Evolutionary conservation across 2,329 filamentous ascomycete species (phyloP), one percentile per base, ranked within the genome.

Genomic region (Cercospora canescens): DNA sequence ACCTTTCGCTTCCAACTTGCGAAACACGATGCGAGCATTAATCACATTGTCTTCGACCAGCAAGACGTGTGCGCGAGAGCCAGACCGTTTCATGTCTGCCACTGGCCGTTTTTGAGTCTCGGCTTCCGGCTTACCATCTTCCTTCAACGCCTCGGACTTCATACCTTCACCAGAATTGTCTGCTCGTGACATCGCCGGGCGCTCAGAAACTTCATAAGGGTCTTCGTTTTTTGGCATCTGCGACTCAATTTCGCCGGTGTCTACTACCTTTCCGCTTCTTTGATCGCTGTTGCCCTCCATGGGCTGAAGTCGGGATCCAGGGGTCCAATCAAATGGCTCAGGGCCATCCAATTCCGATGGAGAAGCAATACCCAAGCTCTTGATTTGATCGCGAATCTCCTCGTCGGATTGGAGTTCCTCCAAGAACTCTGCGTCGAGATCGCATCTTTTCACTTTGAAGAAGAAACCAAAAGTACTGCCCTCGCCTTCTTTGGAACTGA

Each of bases 401-500:
- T 65, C 24, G 32, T 67, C 59, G 2, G 59, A 61, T 34, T 66
- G 60, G n/a, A 35, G 52, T 1, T 34, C 60, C 2, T 66, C 59
- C 28, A 45, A 24, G 3, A 52, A 48, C 14, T 61, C 54, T 2
- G 60, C 52, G 14, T 66, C 58, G 2, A 41, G 34, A 21, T 68
- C 63, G 16, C 60, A 61, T n/a, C 66, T 41, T 26, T 64, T 66
- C 11, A 71, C 70, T 50, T 69, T 72, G 71, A 82, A 76, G 69
- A 81, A 83, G 70, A 83, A 83, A 1, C 77, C 80, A 65, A 83
- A 83, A 0, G 79, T 82, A 11, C 77, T 79, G 11, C 76, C 76
- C 34, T 77, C 63, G 1, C 78, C 79, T 6, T 76, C 69, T 4
- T 69, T 65, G 4, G 79, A 80, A 2, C 73, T 75, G 12, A 82